Conservation (phyloP, 306 rosid genomes). For the Vigna mungo region DNA sequence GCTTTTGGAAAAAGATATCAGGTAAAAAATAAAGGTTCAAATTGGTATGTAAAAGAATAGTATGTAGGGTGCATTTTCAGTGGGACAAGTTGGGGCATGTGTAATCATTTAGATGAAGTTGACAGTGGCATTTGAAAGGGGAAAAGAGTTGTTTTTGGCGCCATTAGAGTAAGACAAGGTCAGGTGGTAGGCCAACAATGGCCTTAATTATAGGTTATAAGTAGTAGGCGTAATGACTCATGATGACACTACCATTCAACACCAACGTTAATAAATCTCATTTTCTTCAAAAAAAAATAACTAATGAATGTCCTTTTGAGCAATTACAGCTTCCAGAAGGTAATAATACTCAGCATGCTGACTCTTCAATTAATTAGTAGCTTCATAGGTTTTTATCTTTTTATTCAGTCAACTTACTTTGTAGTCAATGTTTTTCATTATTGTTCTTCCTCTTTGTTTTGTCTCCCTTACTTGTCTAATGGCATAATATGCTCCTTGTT, state of each 20-base stretch:
- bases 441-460: not conserved
- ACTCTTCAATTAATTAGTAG: not conserved
- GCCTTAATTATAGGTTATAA: constrained; percentile 21
- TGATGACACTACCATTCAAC: not conserved
- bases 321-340: constrained; percentile 34
- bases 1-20: too few relatives aligned
- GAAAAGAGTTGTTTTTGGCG: not conserved
- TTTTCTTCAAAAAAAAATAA: constrained; percentile 26
- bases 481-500: not conserved
- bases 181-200: not conserved
- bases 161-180: not conserved
- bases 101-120: constrained; percentile 37
- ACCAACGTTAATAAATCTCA: constrained; percentile 8
- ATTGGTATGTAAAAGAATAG: not conserved
- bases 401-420: not conserved
- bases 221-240: not conserved
- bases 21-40: not conserved
- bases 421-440: not conserved
- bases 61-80: constrained; percentile 6
- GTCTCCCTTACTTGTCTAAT: not conserved
- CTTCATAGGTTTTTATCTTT: not conserved
- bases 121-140: constrained; percentile 31
- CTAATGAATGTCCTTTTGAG: constrained; percentile 6
- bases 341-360: constrained; percentile 47
- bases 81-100: constrained; percentile 42